Base-by-base conservation (phyloP, 257 asterid genomes). In the Galeopsis tetrahit region DNA sequence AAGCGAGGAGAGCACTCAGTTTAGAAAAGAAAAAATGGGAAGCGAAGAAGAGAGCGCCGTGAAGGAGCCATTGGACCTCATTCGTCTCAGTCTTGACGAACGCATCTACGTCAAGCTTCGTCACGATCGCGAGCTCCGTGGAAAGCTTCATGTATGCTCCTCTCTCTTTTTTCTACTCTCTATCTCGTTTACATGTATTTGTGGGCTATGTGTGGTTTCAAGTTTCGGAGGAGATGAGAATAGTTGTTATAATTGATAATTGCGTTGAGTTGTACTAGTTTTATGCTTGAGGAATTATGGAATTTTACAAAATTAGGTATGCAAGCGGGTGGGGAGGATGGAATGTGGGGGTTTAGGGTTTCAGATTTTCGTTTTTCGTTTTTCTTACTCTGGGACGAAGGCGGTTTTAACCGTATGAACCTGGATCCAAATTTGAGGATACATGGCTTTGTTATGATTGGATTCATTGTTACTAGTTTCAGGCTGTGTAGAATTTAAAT, bases 41-140 rank as follows among this genome's bases (percentile, higher is more conserved):
- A 90, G 98, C 84, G 99, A 92, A 81, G 99, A 95, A 65, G 99
- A 95, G 81, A 92, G 96, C 79, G 87, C 97, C 61, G 99, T 95
- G 79, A 92, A 88, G 84, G 99, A 95, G 91, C 99, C 98, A 0
- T 82, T 95, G 90, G 99, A 95, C 83, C 96, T 95, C 76, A 92
- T 95, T 71, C 91, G 99, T 32, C 99, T 95, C 80, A 95, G 99
- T 43, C 95, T 95, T 76, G 99, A 95, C 79, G 99, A 95, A 79
- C 88, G 99, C 72, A 95, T 95, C 85, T 92, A 95, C 80, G 99
- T 95, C 73, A 95, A 95, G 87, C 98, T 95, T 63, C 98, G 98
- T 38, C 95, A 92, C 43, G 99, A 95, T 67, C 91, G 98, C 14
- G 99, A 95, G 77, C 98, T 95, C 46, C 99, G 99, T 31, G 99